Evolutionary conservation across 805 yeast genomes (phyloP).

Genomic region (Saccharomycopsis sp.): DNA sequence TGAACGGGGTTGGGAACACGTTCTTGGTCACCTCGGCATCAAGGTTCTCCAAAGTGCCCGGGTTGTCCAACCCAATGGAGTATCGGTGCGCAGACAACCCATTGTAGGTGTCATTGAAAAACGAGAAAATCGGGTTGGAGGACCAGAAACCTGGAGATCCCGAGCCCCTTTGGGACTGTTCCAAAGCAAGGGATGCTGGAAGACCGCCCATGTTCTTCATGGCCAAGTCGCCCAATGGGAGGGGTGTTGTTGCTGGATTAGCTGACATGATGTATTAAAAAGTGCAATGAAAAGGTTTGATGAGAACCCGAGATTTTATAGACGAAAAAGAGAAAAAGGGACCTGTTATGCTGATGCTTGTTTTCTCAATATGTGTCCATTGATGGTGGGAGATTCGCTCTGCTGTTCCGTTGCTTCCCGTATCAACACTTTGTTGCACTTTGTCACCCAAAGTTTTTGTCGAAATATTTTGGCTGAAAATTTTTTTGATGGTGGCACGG

Average conservation of each 20-base stretch:
- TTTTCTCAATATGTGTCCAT: too few species aligned
- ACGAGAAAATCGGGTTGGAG: constrained; percentile 74
- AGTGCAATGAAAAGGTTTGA: too few species aligned
- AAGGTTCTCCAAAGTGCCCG: constrained; percentile 91
- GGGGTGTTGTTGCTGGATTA: constrained; percentile 29
- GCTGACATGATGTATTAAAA: not conserved
- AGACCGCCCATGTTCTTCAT: constrained; percentile 48
- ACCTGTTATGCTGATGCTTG: too few species aligned
- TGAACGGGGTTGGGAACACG: constrained; percentile 83
- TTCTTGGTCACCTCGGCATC: constrained; percentile 91
- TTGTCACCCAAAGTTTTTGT: too few species aligned
- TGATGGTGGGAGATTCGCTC: too few species aligned
- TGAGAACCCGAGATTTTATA: too few species aligned
- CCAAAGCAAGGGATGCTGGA: constrained; percentile 43
- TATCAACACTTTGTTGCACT: too few species aligned
- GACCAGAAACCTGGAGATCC: constrained; percentile 58
- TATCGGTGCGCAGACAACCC: constrained; percentile 69
- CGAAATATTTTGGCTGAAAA: too few species aligned
- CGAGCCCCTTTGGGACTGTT: constrained; percentile 44
- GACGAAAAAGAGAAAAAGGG: too few species aligned
- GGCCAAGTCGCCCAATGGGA: constrained; percentile 51
- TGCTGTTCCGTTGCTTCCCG: too few species aligned
- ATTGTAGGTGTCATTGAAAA: constrained; percentile 65
- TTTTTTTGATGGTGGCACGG: too few species aligned
- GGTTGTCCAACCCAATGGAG: constrained; percentile 75